phyloP scores from a whole-genome alignment of 768 basidiomycete genomes.

The Lactarius deliciosus region DNA sequence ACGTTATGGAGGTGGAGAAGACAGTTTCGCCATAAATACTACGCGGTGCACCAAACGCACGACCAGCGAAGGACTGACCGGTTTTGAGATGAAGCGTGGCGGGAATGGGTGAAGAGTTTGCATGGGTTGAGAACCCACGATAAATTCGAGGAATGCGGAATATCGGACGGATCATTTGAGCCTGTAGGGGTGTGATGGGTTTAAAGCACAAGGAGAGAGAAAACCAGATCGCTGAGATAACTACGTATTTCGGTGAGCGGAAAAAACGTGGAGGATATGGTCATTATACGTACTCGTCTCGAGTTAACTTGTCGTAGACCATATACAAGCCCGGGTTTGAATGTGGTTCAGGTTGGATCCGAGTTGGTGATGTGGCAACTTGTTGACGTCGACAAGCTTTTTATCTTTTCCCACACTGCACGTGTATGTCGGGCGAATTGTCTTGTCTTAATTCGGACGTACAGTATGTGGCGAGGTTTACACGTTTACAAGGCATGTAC shows the following conservation, averaged over 20 bases:
- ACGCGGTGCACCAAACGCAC: constrained; percentile 83
- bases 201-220: constrained; percentile 59
- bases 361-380: not conserved
- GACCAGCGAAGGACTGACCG: constrained; percentile 88
- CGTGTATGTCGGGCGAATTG: not conserved
- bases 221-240: constrained; percentile 89
- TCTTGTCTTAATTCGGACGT: too few species aligned
- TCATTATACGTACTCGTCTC: constrained; percentile 70
- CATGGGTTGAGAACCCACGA: constrained; percentile 69
- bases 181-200: constrained; percentile 31
- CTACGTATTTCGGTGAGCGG: constrained; percentile 43
- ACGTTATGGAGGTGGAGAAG: constrained; percentile 98
- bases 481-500: too few species aligned
- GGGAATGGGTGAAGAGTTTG: constrained; percentile 51
- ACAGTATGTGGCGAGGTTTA: too few species aligned
- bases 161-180: constrained; percentile 59
- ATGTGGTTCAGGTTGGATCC: not conserved
- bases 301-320: constrained; percentile 83
- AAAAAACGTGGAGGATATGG: constrained; percentile 12
- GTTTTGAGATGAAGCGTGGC: constrained; percentile 91
- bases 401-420: not conserved
- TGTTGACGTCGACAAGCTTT: not conserved
- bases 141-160: constrained; percentile 49
- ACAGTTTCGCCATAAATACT: constrained; percentile 96
- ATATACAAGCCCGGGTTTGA: constrained; percentile 45